Conservation (phyloP, 352 stramenopile species). For the Saprolegnia diclina region DNA sequence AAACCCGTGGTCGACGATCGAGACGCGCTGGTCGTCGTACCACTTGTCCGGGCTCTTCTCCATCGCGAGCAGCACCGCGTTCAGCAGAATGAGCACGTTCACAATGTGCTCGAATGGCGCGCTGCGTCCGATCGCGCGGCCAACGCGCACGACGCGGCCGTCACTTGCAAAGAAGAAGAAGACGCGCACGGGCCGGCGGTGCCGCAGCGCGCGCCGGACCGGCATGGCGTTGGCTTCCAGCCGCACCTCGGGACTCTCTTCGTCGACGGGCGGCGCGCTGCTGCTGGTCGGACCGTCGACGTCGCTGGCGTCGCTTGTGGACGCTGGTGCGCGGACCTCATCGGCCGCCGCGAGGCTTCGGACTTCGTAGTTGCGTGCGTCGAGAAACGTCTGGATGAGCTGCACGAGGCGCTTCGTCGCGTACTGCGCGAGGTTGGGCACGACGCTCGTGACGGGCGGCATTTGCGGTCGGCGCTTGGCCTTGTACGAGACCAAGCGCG, state of each 20-base stretch:
- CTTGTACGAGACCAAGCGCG: conserved; percentile 10
- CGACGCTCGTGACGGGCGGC: conserved; percentile 8
- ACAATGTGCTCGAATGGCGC: conserved; percentile 63
- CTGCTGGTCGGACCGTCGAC: background rate
- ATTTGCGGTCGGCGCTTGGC: conserved; percentile 20
- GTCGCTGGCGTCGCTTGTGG: background rate
- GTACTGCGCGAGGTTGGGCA: conserved; percentile 23
- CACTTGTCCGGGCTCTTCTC: conserved; percentile 47
- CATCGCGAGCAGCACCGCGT: conserved; percentile 66
- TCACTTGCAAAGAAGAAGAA: conserved; percentile 25
- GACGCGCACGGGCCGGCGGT: background rate
- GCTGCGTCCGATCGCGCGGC: conserved; percentile 1
- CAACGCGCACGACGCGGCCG: conserved; percentile 9
- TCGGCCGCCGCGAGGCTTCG: conserved; percentile 2
- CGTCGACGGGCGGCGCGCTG: background rate
- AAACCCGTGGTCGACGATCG: conserved; percentile 37
- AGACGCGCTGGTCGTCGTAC: conserved; percentile 9
- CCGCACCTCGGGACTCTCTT: background rate
- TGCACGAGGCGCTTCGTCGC: background rate
- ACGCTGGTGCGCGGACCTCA: background rate
- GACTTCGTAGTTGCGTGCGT: background rate
- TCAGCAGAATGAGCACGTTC: conserved; percentile 67
- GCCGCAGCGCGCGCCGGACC: background rate
- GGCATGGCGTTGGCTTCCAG: background rate
- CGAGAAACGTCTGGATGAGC: conserved; percentile 17